Conservation (phyloP, 768 basidiomycete genomes). For the Hydnum rufescens region DNA sequence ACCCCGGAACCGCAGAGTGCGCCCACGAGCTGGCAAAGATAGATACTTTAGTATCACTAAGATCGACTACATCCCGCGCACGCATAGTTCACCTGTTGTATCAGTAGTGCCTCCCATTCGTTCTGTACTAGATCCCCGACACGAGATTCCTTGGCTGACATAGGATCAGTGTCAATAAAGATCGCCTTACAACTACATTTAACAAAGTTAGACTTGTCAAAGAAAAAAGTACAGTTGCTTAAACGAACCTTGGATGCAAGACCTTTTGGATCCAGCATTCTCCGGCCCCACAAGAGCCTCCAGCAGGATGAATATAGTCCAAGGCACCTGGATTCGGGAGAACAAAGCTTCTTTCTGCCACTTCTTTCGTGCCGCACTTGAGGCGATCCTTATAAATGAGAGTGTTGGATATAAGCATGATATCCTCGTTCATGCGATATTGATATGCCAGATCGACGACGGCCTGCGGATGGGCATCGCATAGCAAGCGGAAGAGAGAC, state of each 20-base stretch:
- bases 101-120: constrained; percentile 42
- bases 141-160: constrained; percentile 63
- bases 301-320: constrained; percentile 23
- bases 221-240: not conserved
- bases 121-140: constrained; percentile 87
- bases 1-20: constrained; percentile 49
- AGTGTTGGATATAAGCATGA: constrained; percentile 77
- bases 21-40: constrained; percentile 34
- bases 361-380: constrained; percentile 52
- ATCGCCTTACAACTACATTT: constrained; percentile 54
- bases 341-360: constrained; percentile 38
- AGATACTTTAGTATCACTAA: not conserved
- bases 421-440: constrained; percentile 93
- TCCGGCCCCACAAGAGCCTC: constrained; percentile 16
- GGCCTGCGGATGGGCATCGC: constrained; percentile 67
- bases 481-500: constrained; percentile 75
- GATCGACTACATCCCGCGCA: constrained; percentile 18
- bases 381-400: constrained; percentile 68
- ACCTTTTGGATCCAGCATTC: constrained; percentile 57
- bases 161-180: constrained; percentile 79
- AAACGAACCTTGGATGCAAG: constrained; percentile 38
- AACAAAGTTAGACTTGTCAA: not conserved
- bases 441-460: constrained; percentile 75
- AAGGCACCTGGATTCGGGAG: constrained; percentile 32
- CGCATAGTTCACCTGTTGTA: constrained; percentile 19